Evolutionary conservation across 768 basidiomycete species (phyloP).

Genomic region (Tulasnella sp.): DNA sequence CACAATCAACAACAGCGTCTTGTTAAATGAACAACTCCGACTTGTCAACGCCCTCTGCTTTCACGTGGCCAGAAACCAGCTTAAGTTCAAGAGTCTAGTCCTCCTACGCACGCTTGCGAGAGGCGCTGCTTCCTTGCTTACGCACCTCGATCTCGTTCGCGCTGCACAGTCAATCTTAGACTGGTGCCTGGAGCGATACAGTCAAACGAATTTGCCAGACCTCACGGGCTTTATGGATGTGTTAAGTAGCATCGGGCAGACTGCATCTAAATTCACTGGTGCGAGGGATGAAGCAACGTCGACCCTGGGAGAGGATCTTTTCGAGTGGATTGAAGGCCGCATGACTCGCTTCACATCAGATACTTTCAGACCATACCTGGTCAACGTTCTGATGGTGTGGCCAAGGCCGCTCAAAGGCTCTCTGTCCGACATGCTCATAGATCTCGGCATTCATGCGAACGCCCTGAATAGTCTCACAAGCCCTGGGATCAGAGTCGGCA

Average conservation of each 20-base stretch:
- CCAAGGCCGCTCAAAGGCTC: constrained; percentile 43
- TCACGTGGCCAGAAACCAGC: constrained; percentile 53
- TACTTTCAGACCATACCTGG: constrained; percentile 33
- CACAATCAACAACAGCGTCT: constrained; percentile 48
- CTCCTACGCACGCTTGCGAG: constrained; percentile 60
- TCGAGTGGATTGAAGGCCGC: constrained; percentile 54
- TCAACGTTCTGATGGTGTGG: constrained; percentile 62
- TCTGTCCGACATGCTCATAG: constrained; percentile 30
- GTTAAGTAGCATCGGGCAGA: constrained; percentile 54
- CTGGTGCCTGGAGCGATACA: constrained; percentile 57
- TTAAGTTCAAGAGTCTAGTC: constrained; percentile 41
- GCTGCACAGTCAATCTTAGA: constrained; percentile 66
- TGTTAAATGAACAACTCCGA: constrained; percentile 77
- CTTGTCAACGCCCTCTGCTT: constrained; percentile 60
- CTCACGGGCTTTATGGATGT: constrained; percentile 45
- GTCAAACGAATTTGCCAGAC: constrained; percentile 31
- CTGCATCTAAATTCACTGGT: constrained; percentile 44
- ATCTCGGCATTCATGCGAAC: constrained; percentile 28
- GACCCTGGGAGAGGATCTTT: constrained; percentile 37
- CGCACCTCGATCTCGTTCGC: constrained; percentile 53
- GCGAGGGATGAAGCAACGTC: constrained; percentile 26
- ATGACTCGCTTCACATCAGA: constrained; percentile 32
- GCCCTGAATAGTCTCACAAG: constrained; percentile 49
- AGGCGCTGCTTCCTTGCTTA: constrained; percentile 52
- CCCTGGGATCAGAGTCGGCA: constrained; percentile 52